Conservation (phyloP, 1,139 yeast genomes). For the Hyphopichia burtonii region DNA sequence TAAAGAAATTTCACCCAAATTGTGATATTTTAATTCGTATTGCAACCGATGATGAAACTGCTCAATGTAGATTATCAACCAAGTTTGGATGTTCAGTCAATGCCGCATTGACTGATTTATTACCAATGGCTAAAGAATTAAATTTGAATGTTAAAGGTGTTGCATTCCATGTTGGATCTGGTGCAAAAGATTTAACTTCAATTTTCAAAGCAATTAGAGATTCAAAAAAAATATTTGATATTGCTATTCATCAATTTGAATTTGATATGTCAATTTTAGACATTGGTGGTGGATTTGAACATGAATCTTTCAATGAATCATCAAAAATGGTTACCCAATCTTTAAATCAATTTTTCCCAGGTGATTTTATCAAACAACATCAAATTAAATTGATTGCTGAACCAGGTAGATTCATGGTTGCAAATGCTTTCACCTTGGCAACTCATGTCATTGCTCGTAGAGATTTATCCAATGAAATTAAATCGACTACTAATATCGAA, state of each 20-base stretch:
- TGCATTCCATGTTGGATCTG: slow-evolving; percentile 95
- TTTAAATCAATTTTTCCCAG: slow-evolving; percentile 59
- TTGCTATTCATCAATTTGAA: slow-evolving; percentile 46
- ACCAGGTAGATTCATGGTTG: slow-evolving; percentile 90
- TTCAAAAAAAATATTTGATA: slow-evolving; percentile 68
- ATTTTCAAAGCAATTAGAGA: slow-evolving; percentile 72
- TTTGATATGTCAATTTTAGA: slow-evolving; percentile 59
- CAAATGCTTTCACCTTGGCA: slow-evolving; percentile 83
- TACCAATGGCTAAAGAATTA: slow-evolving; percentile 61
- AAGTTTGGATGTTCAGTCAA: slow-evolving; percentile 81
- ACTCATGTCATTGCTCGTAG: slow-evolving; percentile 84
- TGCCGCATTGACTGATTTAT: slow-evolving; percentile 51
- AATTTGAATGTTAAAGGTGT: slow-evolving; percentile 74
- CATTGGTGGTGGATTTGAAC: slow-evolving; percentile 92
- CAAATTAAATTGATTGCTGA: slow-evolving; percentile 75
- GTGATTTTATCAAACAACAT: slow-evolving; percentile 21
- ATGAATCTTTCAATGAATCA: slow-evolving; percentile 61
- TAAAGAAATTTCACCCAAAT: slow-evolving; percentile 64
- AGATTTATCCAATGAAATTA: slow-evolving; percentile 23
- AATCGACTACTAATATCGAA: slow-evolving; percentile 13
- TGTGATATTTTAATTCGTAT: slow-evolving; percentile 76
- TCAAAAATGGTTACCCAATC: slow-evolving; percentile 58
- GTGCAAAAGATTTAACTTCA: slow-evolving; percentile 74
- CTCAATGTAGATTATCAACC: slow-evolving; percentile 83
- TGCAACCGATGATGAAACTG: slow-evolving; percentile 85